A percentile compares a stretch with the other conserved stretches of the same genome.
These are phyloP conservation scores for Leptographium procerum DNA, from an alignment of 2,329 filamentous ascomycete species.

Conservation along the genomic window DNA sequence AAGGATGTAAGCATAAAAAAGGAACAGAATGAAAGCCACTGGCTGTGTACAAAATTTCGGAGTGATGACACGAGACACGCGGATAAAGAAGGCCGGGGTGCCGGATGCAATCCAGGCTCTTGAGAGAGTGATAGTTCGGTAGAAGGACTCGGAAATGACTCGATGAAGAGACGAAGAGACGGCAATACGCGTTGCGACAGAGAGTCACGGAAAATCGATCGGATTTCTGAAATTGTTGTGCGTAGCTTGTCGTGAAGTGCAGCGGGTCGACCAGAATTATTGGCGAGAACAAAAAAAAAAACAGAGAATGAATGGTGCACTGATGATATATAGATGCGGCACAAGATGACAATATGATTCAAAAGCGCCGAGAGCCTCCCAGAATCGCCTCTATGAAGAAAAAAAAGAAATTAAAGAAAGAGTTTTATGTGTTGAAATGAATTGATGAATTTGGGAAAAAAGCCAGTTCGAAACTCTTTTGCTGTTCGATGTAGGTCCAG, in stretches of 20 bases:
- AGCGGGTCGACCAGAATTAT: neutral
- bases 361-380: neutral
- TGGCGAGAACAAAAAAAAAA: neutral
- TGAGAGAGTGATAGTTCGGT: neutral
- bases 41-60: neutral
- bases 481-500: neutral
- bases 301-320: neutral
- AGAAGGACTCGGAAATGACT: neutral
- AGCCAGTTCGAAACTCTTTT: neutral
- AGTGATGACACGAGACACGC: neutral
- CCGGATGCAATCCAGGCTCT: neutral
- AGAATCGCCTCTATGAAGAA: neutral
- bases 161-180: neutral
- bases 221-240: neutral
- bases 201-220: neutral
- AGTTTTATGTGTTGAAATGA: neutral
- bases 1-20: neutral
- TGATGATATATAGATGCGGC: neutral
- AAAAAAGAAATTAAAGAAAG: neutral
- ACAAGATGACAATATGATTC: neutral
- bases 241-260: neutral
- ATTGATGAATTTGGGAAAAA: neutral
- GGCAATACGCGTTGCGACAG: neutral
- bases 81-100: neutral
- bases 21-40: neutral